Conservation (phyloP, 371 early-diverging fungal species). For the Catenaria anguillulae region DNA sequence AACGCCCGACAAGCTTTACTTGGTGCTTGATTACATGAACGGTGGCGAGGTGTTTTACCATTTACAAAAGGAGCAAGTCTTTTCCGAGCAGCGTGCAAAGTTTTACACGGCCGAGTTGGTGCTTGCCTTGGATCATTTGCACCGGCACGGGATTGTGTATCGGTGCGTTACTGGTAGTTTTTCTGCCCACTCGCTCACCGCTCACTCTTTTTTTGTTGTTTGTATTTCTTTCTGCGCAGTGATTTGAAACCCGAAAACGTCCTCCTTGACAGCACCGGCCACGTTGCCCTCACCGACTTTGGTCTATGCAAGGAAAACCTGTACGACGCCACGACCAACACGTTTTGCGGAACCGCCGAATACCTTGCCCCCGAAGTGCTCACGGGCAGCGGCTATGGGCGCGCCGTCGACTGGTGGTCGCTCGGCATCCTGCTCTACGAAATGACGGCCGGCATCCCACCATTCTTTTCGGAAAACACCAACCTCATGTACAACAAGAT, state of each 20-base stretch:
- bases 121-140: slow-evolving; percentile 73
- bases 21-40: slow-evolving; percentile 91
- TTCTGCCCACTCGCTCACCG: slow-evolving; percentile 6
- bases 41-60: slow-evolving; percentile 98
- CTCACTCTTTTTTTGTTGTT: background rate
- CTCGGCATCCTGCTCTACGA: slow-evolving; percentile 59
- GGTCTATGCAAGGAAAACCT: slow-evolving; percentile 75
- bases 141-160: slow-evolving; percentile 73
- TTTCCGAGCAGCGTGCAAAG: slow-evolving; percentile 54
- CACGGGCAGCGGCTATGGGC: slow-evolving; percentile 63
- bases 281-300: slow-evolving; percentile 82
- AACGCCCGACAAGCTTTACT: slow-evolving; percentile 53
- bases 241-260: slow-evolving; percentile 87
- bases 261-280: slow-evolving; percentile 47
- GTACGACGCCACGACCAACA: slow-evolving; percentile 55
- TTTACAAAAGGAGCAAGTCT: slow-evolving; percentile 49
- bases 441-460: slow-evolving; percentile 31
- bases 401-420: slow-evolving; percentile 87
- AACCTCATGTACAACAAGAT: slow-evolving; percentile 64
- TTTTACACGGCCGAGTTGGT: slow-evolving; percentile 79
- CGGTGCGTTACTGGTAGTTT: slow-evolving; percentile 20
- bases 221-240: slow-evolving; percentile 7
- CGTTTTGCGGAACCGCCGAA: slow-evolving; percentile 84
- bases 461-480: slow-evolving; percentile 58
- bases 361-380: slow-evolving; percentile 73